A percentile compares a stretch with the other conserved stretches of the same genome.
These are phyloP conservation scores for Pleurotus pulmonarius DNA, from an alignment of 768 basidiomycete species.

Conservation along the genomic window DNA sequence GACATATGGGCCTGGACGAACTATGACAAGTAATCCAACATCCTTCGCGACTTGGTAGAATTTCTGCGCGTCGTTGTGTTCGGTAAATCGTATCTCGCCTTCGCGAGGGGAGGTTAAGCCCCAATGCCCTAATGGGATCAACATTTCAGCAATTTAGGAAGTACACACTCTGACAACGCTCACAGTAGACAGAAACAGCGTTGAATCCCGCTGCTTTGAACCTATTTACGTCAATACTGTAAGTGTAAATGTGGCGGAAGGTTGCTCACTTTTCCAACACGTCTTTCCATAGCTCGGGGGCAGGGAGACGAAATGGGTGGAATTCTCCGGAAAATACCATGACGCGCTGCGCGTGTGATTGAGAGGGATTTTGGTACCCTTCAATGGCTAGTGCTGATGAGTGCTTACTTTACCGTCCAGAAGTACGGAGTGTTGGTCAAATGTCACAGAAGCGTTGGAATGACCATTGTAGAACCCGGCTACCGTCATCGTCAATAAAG, in stretches of 20 bases:
- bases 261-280: conserved; percentile 49
- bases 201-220: conserved; percentile 67
- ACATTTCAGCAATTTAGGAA: neutral
- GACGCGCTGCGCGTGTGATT: conserved; percentile 27
- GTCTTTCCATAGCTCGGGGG: conserved; percentile 64
- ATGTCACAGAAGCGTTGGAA: conserved; percentile 27
- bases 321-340: conserved; percentile 66
- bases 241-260: neutral
- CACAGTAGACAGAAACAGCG: conserved; percentile 56
- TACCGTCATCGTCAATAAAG: neutral
- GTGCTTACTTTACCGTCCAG: conserved; percentile 28
- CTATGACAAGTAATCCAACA: conserved; percentile 59
- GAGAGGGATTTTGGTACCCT: neutral
- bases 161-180: conserved; percentile 32
- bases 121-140: conserved; percentile 50
- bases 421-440: conserved; percentile 32
- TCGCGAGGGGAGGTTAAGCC: conserved; percentile 58
- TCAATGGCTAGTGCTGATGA: no score
- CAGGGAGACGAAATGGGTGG: conserved; percentile 65
- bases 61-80: conserved; percentile 53
- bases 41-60: conserved; percentile 59
- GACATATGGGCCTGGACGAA: conserved; percentile 64
- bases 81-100: conserved; percentile 53
- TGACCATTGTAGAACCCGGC: conserved; percentile 22
- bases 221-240: neutral